phyloP scores from a whole-genome alignment of 257 asterid genomes.

The Solanum sejunctum region DNA sequence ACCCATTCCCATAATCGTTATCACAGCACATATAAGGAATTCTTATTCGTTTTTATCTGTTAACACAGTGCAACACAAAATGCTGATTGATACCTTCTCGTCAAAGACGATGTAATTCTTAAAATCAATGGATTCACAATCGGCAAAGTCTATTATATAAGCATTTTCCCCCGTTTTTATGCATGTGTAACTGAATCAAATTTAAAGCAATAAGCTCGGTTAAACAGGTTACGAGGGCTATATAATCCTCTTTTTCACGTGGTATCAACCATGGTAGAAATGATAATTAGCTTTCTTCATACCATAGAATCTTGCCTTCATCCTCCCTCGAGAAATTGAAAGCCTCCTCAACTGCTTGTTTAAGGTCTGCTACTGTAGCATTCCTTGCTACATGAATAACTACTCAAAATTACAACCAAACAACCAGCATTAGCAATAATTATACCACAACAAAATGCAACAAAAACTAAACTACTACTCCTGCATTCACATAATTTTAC shows the following conservation, averaged over 20 bases:
- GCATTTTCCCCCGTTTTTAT: background rate
- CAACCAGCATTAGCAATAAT: background rate
- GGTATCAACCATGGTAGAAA: background rate
- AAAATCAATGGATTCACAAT: background rate
- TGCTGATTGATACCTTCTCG: background rate
- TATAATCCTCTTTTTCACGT: background rate
- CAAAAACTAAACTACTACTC: background rate
- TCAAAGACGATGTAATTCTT: background rate
- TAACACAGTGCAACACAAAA: background rate
- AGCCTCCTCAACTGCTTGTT: slow-evolving; percentile 37
- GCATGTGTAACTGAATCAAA: background rate
- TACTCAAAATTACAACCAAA: background rate
- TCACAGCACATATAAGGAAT: background rate
- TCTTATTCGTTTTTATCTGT: background rate
- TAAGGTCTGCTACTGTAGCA: slow-evolving; percentile 37
- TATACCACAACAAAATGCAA: background rate
- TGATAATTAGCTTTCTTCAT: background rate
- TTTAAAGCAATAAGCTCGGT: background rate
- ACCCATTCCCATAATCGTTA: background rate
- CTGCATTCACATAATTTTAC: slow-evolving; percentile 7
- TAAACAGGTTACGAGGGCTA: background rate
- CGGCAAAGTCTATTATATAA: background rate
- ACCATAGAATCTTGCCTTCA: slow-evolving; percentile 34
- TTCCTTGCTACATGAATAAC: slow-evolving; percentile 40
- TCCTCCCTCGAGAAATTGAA: slow-evolving; percentile 12